Evolutionary conservation across 148 eudicot species (phyloP).

Genomic region (Chenopodium formosanum): DNA sequence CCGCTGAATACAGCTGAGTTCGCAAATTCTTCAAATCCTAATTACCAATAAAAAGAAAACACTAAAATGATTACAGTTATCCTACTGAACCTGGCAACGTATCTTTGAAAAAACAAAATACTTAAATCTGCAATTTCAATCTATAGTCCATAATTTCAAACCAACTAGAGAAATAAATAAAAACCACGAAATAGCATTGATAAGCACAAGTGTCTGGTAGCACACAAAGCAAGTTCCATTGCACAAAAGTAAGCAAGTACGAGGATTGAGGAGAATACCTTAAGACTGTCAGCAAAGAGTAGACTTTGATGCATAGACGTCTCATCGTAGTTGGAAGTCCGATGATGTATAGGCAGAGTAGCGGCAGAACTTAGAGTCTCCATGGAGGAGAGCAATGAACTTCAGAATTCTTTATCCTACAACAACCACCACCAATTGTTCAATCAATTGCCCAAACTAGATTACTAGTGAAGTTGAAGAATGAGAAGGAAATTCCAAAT

Average conservation of each 20-base stretch:
- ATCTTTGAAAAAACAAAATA: background rate
- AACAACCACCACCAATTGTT: constrained; percentile 16
- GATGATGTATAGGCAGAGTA: constrained; percentile 41
- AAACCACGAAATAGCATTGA: too few species aligned
- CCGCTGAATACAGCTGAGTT: constrained; percentile 85
- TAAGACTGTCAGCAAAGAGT: constrained; percentile 81
- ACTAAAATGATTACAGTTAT: background rate
- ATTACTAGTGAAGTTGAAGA: constrained; percentile 1
- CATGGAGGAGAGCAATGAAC: constrained; percentile 36
- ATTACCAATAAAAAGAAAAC: constrained; percentile 24
- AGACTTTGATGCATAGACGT: constrained; percentile 80
- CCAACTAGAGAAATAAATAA: background rate
- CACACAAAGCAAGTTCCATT: background rate
- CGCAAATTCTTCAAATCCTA: constrained; percentile 92
- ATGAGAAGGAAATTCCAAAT: constrained; percentile 2
- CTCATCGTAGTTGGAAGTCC: constrained; percentile 72
- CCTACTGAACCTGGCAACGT: background rate
- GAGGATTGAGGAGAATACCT: constrained; percentile 43
- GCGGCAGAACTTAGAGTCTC: constrained; percentile 56
- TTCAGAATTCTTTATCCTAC: constrained; percentile 33
- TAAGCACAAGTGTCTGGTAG: background rate
- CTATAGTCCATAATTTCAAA: background rate
- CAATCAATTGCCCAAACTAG: constrained; percentile 12
- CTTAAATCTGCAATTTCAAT: background rate
- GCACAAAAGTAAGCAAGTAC: background rate